A percentile compares a stretch with the other conserved stretches of the same genome.
These are phyloP conservation scores for Tulasnella sp. DNA, from an alignment of 768 basidiomycete species.

Conservation along the genomic window DNA sequence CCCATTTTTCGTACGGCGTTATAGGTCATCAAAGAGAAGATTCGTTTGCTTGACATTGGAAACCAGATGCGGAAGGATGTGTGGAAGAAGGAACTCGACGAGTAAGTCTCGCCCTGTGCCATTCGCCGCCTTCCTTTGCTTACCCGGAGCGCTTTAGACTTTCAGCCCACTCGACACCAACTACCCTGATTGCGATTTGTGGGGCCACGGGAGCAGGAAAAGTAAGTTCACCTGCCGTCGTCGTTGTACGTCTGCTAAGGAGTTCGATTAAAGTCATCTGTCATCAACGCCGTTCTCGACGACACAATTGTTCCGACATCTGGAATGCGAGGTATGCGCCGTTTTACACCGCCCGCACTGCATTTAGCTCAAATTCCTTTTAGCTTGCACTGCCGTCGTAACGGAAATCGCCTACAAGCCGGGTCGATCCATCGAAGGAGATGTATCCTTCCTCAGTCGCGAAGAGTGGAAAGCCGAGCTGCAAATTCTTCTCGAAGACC, in stretches of 20 bases:
- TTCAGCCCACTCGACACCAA: conserved; percentile 43
- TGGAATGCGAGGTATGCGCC: conserved; percentile 48
- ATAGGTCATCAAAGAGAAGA: conserved; percentile 37
- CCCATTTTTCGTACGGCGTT: conserved; percentile 22
- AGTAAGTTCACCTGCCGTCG: conserved; percentile 30
- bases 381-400: conserved; percentile 60
- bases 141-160: conserved; percentile 34
- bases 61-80: conserved; percentile 52
- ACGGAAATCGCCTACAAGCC: conserved; percentile 53
- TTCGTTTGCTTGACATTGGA: conserved; percentile 43
- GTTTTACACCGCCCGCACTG: neutral
- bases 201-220: conserved; percentile 32
- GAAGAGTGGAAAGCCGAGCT: conserved; percentile 54
- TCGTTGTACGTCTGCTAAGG: conserved; percentile 44
- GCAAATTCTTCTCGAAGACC: conserved; percentile 46
- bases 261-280: conserved; percentile 41
- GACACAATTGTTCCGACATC: conserved; percentile 60
- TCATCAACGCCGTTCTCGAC: conserved; percentile 54
- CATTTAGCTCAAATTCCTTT: neutral
- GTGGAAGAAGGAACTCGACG: conserved; percentile 48
- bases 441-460: conserved; percentile 50
- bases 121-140: neutral
- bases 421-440: conserved; percentile 49
- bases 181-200: conserved; percentile 57
- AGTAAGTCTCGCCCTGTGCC: conserved; percentile 31